Evolutionary conservation across 257 asterid genomes (phyloP).

Genomic region (Schizonepeta tenuifolia): DNA sequence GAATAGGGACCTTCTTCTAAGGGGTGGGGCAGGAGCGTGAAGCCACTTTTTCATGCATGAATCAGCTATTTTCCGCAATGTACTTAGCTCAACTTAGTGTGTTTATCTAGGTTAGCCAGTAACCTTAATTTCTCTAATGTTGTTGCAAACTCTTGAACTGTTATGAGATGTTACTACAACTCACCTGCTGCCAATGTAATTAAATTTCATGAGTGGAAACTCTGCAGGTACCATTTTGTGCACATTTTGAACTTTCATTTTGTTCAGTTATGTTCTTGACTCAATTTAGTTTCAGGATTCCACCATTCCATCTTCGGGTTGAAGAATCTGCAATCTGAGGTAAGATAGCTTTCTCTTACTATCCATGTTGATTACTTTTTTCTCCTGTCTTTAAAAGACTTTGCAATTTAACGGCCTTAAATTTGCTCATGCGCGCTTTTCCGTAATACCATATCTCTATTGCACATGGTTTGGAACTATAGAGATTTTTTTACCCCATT

Average conservation of each 20-base stretch:
- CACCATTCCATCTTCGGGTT: not conserved
- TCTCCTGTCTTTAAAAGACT: not conserved
- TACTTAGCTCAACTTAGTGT: constrained; percentile 6
- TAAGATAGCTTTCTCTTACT: not conserved
- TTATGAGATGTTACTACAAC: not conserved
- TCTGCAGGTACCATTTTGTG: constrained; percentile 3
- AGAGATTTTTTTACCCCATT: not conserved
- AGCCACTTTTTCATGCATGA: constrained; percentile 7
- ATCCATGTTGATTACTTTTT: not conserved
- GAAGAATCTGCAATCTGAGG: constrained; percentile 15
- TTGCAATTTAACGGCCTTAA: not conserved
- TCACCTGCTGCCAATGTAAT: not conserved
- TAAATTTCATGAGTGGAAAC: not conserved
- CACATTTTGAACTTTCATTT: not conserved
- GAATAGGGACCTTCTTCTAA: not conserved
- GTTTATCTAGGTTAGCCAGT: not conserved
- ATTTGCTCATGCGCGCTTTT: not conserved
- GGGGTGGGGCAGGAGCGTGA: not conserved
- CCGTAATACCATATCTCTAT: not conserved
- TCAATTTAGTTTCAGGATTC: not conserved
- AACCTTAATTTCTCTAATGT: not conserved
- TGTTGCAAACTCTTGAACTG: not conserved
- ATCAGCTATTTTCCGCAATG: not conserved
- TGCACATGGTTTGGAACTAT: not conserved
- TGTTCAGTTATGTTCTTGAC: not conserved